phyloP scores from a whole-genome alignment of 1,139 yeast genomes.

The Kodamaea fungicola region DNA sequence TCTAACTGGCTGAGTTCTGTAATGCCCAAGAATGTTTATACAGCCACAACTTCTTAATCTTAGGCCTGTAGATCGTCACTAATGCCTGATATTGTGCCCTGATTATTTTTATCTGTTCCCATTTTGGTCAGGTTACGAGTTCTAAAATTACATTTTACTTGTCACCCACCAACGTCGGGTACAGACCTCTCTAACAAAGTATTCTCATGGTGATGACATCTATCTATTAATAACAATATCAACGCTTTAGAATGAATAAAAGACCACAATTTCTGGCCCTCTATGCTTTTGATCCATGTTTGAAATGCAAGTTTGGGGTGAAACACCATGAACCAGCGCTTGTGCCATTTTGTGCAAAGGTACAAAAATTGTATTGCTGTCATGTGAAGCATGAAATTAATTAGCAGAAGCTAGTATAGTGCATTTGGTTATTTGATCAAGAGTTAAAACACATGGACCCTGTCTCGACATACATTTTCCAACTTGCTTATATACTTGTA shows the following conservation, averaged over 20 bases:
- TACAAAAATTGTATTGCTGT: not conserved
- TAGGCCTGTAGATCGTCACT: too few species aligned
- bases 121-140: not conserved
- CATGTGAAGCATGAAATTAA: not conserved
- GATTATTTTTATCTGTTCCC: not conserved
- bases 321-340: not conserved
- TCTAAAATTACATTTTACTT: not conserved
- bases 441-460: too few species aligned
- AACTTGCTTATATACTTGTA: too few species aligned
- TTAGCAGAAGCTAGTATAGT: too few species aligned
- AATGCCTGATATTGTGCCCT: not conserved
- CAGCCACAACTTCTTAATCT: too few species aligned
- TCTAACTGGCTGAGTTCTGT: too few species aligned
- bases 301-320: conserved; percentile 1
- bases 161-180: not conserved
- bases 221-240: not conserved
- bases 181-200: not conserved
- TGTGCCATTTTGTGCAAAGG: not conserved
- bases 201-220: not conserved
- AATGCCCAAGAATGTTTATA: too few species aligned
- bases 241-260: not conserved
- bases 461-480: too few species aligned
- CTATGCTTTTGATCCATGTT: conserved; percentile 2
- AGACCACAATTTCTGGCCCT: not conserved
- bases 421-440: too few species aligned